A percentile compares a stretch with the other conserved stretches of the same genome.
phyloP scores from a whole-genome alignment of 495 filamentous ascomycete species.

The Lasiosphaeria hispida region DNA sequence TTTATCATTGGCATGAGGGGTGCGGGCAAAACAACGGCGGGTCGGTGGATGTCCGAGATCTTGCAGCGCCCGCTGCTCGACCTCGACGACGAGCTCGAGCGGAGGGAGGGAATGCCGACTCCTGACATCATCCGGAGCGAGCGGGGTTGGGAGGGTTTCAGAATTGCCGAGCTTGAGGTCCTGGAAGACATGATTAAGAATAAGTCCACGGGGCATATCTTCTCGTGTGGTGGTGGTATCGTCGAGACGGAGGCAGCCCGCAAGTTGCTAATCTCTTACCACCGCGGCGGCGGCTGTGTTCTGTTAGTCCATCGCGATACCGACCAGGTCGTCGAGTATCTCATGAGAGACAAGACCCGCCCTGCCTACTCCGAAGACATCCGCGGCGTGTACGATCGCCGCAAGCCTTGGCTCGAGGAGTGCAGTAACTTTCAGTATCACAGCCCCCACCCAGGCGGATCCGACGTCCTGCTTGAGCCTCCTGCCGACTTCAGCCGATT shows the following conservation, averaged over 20 bases:
- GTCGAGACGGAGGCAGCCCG: slow-evolving; percentile 86
- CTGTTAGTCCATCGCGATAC: slow-evolving; percentile 85
- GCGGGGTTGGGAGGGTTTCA: slow-evolving; percentile 85
- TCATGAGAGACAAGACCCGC: slow-evolving; percentile 84
- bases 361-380: slow-evolving; percentile 95
- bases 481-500: slow-evolving; percentile 80
- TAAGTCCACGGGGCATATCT: slow-evolving; percentile 71
- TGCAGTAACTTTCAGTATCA: slow-evolving; percentile 96
- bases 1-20: slow-evolving; percentile 98
- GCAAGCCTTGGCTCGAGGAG: slow-evolving; percentile 86
- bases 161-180: slow-evolving; percentile 73
- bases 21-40: slow-evolving; percentile 93
- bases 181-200: slow-evolving; percentile 71
- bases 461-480: slow-evolving; percentile 56
- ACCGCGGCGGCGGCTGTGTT: slow-evolving; percentile 81
- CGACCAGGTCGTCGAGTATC: slow-evolving; percentile 82
- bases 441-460: slow-evolving; percentile 64
- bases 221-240: slow-evolving; percentile 91
- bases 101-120: slow-evolving; percentile 66
- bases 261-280: slow-evolving; percentile 68
- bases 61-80: slow-evolving; percentile 79
- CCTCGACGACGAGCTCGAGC: slow-evolving; percentile 83
- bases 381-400: slow-evolving; percentile 84
- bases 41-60: slow-evolving; percentile 73
- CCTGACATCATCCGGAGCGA: slow-evolving; percentile 73